phyloP scores from a whole-genome alignment of 1,284 basidiomycete species.

The Wolfiporia cocos region DNA sequence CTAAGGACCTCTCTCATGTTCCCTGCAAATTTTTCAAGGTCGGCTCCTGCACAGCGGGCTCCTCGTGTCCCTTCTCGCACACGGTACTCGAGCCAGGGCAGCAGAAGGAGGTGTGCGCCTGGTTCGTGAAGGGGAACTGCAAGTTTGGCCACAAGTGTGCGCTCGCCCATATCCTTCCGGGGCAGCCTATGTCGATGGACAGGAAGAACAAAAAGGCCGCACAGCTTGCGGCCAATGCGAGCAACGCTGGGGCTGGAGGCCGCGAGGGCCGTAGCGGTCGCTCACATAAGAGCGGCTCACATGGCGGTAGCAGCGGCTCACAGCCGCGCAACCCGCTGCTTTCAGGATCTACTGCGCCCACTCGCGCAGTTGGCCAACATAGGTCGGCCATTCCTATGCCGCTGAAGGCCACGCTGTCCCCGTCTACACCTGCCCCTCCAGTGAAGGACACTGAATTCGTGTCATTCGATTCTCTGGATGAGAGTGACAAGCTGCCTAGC shows the following conservation, averaged over 20 bases:
- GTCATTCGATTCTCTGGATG: slow-evolving; percentile 58
- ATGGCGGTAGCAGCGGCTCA: slow-evolving; percentile 10
- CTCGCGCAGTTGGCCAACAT: slow-evolving; percentile 37
- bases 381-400: slow-evolving; percentile 59
- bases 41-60: slow-evolving; percentile 88
- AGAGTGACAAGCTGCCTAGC: slow-evolving; percentile 39
- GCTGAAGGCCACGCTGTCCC: slow-evolving; percentile 65
- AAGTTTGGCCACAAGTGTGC: slow-evolving; percentile 98
- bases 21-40: slow-evolving; percentile 98
- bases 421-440: slow-evolving; percentile 73
- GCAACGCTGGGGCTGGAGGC: slow-evolving; percentile 37
- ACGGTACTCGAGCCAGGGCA: slow-evolving; percentile 59
- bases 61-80: slow-evolving; percentile 96
- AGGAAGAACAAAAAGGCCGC: slow-evolving; percentile 97
- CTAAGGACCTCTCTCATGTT: slow-evolving; percentile 91
- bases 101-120: slow-evolving; percentile 90
- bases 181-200: slow-evolving; percentile 94
- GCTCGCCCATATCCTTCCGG: slow-evolving; percentile 89
- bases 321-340: slow-evolving; percentile 41
- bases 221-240: slow-evolving; percentile 58
- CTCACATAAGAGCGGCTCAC: slow-evolving; percentile 14
- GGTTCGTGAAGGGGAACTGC: slow-evolving; percentile 95
- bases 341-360: slow-evolving; percentile 46
- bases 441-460: slow-evolving; percentile 73
- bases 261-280: slow-evolving; percentile 20